Conservation (phyloP, 1,284 basidiomycete genomes). For the Pyrrhoderma lamaoense region DNA sequence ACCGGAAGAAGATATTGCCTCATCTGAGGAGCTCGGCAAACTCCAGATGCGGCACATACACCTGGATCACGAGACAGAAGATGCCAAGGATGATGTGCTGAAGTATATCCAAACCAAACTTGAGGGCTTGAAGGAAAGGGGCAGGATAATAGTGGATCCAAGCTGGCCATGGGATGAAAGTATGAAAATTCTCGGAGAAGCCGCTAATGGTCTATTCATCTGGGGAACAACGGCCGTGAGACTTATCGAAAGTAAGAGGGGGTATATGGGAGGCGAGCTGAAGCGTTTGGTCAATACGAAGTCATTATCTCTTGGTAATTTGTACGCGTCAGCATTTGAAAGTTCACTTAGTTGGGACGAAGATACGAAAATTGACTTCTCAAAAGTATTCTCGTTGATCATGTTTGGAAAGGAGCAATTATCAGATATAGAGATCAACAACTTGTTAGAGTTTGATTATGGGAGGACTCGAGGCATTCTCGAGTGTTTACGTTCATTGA, state of each 20-base stretch:
- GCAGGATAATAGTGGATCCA: background rate
- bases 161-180: background rate
- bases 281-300: too few relatives aligned
- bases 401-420: background rate
- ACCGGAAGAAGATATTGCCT: constrained; percentile 12
- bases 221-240: background rate
- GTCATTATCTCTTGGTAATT: background rate
- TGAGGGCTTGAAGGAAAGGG: too few relatives aligned
- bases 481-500: background rate
- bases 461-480: background rate
- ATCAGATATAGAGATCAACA: background rate
- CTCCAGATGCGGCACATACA: too few relatives aligned
- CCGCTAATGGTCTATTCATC: background rate
- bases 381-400: background rate
- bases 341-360: background rate
- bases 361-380: background rate
- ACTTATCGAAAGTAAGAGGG: too few relatives aligned
- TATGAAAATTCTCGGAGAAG: background rate
- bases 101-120: too few relatives aligned
- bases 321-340: background rate
- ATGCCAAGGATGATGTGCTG: too few relatives aligned
- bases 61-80: too few relatives aligned
- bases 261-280: too few relatives aligned
- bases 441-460: background rate
- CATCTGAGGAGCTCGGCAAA: too few relatives aligned